Base-by-base conservation (phyloP, 495 filamentous ascomycete genomes). In the Neurospora sp. region DNA sequence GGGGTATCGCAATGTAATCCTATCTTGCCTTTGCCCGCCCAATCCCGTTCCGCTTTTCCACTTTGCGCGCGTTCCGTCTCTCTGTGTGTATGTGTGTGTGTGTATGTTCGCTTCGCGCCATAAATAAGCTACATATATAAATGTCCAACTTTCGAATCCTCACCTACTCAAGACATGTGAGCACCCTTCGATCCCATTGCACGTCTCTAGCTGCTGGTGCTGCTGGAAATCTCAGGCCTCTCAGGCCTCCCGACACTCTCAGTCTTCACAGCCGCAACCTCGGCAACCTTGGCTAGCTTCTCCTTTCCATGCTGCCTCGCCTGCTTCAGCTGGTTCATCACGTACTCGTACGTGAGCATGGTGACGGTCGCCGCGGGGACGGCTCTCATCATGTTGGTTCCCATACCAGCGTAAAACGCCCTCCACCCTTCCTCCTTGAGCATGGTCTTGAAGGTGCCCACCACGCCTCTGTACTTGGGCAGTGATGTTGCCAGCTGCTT, bases 351-450 rank as follows among this genome's bases (percentile, higher is more conserved):
- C 22, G 96, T 98, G 76, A 99, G 87, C 89, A 99, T 94, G 8
- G 96, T 98, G 42, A 97, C 97, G 78, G 96, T 96, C 27, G 95
- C 94, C 40, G 95, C 93, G 31, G 96, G 96, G 22, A 99, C 90
- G 18, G 96, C 96, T 70, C 96, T 89, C 85, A 98, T 92, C 86
- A 99, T 91, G 82, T 99, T 99, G 41, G 94, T 97, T 42, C 96
- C 96, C 88, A 99, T 96, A 38, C 96, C 96, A 27, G 94, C 93
- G 79, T 99, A 99, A 79, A 99, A 98, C 8, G 94, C 96, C 69
- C 91, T 86, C 94, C 96, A 97, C 2, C 96, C 96, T 81, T 99
- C 96, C 81, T 99, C 96, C 31, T 85, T 83, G 41, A 97, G 80
- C 68, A 99, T 98, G 3, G 90, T 94, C 74, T 89, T 88, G 78